phyloP scores from a whole-genome alignment of 371 early-diverging fungal genomes.

The Smittium culicis region DNA sequence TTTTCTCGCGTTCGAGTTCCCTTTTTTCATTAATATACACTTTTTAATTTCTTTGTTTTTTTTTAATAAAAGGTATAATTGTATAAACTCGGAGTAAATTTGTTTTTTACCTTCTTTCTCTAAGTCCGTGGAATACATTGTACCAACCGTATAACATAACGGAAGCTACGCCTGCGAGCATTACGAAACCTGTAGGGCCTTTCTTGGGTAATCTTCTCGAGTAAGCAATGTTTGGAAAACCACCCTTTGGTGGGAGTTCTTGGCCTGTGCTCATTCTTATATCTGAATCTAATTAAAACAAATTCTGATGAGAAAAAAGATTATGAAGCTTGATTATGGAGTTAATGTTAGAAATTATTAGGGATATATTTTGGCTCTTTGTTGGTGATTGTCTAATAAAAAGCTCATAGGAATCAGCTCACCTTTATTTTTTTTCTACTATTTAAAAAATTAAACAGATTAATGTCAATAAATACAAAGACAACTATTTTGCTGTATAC shows the following conservation, averaged over 20 bases:
- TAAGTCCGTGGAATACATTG: slow-evolving; percentile 34
- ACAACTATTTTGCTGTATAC: too few species aligned
- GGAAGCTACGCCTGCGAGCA: slow-evolving; percentile 36
- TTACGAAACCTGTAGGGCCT: slow-evolving; percentile 61
- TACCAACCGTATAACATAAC: slow-evolving; percentile 53
- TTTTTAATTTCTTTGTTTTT: slow-evolving; percentile 32
- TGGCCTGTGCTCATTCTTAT: slow-evolving; percentile 28
- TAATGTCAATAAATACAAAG: too few species aligned
- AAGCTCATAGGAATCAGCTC: not conserved
- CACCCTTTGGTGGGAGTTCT: slow-evolving; percentile 61
- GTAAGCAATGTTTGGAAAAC: slow-evolving; percentile 56
- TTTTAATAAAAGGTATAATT: not conserved
- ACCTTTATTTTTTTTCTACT: not conserved
- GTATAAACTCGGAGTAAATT: not conserved
- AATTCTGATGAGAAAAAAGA: not conserved
- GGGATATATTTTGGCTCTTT: too few species aligned
- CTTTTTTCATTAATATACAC: slow-evolving; percentile 46
- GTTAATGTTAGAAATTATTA: too few species aligned
- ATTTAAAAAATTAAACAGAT: not conserved
- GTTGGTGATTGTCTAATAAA: too few species aligned
- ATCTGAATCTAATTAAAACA: not conserved
- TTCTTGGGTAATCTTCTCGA: slow-evolving; percentile 75
- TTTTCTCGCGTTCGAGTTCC: slow-evolving; percentile 82
- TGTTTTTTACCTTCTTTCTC: slow-evolving; percentile 36
- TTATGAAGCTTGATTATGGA: not conserved